phyloP scores from a whole-genome alignment of 2,329 filamentous ascomycete species.

The Gnomoniopsis smithogilvyi region DNA sequence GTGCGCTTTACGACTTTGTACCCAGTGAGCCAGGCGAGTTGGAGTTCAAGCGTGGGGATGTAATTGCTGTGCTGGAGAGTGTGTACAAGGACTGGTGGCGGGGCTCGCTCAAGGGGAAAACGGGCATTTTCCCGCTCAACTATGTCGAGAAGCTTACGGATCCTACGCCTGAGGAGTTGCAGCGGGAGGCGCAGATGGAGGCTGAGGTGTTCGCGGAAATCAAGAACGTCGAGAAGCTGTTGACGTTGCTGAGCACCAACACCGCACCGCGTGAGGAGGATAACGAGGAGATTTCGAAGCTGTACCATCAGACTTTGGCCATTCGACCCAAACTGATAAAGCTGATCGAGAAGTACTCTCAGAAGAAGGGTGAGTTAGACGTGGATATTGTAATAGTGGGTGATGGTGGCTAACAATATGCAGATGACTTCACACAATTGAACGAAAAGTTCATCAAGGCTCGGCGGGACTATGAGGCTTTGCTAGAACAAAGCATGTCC shows the following conservation, averaged over 20 bases:
- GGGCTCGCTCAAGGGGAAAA: constrained; percentile 88
- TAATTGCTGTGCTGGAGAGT: constrained; percentile 94
- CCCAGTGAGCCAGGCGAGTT: constrained; percentile 93
- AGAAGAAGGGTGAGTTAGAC: constrained; percentile 79
- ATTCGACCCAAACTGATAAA: constrained; percentile 97
- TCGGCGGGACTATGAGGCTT: constrained; percentile 88
- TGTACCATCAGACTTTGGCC: constrained; percentile 88
- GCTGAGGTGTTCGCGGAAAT: constrained; percentile 64
- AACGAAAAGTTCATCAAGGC: constrained; percentile 99
- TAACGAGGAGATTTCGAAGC: constrained; percentile 94
- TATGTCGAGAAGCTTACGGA: constrained; percentile 98
- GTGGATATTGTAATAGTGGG: not conserved
- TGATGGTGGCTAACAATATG: constrained; percentile 1
- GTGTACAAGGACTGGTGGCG: constrained; percentile 99
- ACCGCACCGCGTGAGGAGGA: constrained; percentile 79
- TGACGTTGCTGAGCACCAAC: constrained; percentile 87
- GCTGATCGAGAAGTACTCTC: constrained; percentile 97
- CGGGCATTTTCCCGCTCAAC: constrained; percentile 96
- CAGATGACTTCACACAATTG: constrained; percentile 96
- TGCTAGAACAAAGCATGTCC: constrained; percentile 96
- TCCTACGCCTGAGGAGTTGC: constrained; percentile 89
- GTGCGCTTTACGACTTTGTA: constrained; percentile 90
- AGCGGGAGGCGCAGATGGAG: constrained; percentile 96
- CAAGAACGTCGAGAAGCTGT: constrained; percentile 64
- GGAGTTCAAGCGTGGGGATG: constrained; percentile 93